Percentiles rank a stretch among this genome's conserved stretches.
Evolutionary conservation across 768 basidiomycete species (phyloP).

Genomic region (Hericium rajendrae): DNA sequence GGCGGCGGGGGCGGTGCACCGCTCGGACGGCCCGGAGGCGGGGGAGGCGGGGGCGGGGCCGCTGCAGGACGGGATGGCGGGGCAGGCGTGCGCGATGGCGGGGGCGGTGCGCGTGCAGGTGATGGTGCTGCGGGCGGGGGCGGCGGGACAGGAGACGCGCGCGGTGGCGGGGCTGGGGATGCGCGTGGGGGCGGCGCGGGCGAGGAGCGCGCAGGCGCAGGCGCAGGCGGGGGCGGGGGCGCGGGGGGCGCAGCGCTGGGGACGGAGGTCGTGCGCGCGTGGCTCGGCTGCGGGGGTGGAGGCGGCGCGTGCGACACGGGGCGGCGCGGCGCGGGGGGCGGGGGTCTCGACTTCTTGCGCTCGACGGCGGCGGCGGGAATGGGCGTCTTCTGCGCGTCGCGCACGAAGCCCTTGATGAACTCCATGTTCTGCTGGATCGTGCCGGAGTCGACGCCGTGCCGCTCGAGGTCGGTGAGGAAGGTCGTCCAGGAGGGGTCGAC

Average conservation of each 20-base stretch:
- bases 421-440: constrained; percentile 72
- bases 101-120: constrained; percentile 24
- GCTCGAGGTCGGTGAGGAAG: constrained; percentile 56
- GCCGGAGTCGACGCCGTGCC: constrained; percentile 54
- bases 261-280: constrained; percentile 18
- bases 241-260: constrained; percentile 24
- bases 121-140: constrained; percentile 25
- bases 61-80: constrained; percentile 13
- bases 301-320: constrained; percentile 27
- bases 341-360: constrained; percentile 23
- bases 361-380: neutral
- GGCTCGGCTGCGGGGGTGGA: constrained; percentile 22
- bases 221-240: constrained; percentile 17
- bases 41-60: constrained; percentile 21
- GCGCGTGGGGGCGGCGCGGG: constrained; percentile 24
- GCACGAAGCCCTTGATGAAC: constrained; percentile 80
- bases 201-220: constrained; percentile 17
- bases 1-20: constrained; percentile 25
- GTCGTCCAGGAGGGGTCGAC: constrained; percentile 87
- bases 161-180: constrained; percentile 18
- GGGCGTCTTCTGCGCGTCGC: constrained; percentile 24
- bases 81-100: constrained; percentile 17
- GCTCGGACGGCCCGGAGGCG: constrained; percentile 17
- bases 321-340: constrained; percentile 28
- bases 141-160: constrained; percentile 19